Conservation (phyloP, 805 yeast species). For the Myxozyma sirexii region DNA sequence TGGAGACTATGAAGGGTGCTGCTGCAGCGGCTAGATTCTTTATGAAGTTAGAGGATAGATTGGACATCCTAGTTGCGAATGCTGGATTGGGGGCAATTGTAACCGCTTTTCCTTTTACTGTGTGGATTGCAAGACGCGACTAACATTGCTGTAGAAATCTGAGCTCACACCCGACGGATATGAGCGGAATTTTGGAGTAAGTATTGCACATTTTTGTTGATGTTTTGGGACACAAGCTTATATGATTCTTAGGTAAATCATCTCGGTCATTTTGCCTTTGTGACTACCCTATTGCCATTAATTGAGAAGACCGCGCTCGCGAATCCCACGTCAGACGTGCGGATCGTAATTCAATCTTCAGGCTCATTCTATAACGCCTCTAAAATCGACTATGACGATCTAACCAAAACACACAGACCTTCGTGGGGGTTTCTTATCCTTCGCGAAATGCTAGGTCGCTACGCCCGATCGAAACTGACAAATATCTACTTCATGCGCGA, state of each 20-base stretch:
- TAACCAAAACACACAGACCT: conserved; percentile 9
- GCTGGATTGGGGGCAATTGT: conserved; percentile 56
- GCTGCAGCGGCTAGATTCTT: conserved; percentile 42
- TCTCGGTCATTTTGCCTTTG: conserved; percentile 33
- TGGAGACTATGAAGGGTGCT: conserved; percentile 26
- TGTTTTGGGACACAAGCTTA: not conserved
- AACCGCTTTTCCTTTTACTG: not conserved
- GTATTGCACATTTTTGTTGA: not conserved
- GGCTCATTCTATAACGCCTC: conserved; percentile 6
- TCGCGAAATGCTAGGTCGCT: conserved; percentile 19
- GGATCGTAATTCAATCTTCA: conserved; percentile 28
- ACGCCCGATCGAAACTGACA: conserved; percentile 32
- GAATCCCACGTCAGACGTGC: conserved; percentile 17
- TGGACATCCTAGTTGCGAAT: conserved; percentile 69
- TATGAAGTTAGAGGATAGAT: conserved; percentile 46
- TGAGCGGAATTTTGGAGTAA: conserved; percentile 28
- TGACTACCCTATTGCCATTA: conserved; percentile 29
- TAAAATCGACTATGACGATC: conserved; percentile 16
- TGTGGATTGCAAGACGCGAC: not conserved
- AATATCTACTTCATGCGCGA: conserved; percentile 24
- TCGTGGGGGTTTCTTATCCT: conserved; percentile 6
- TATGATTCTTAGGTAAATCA: conserved; percentile 15
- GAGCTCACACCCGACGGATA: conserved; percentile 29
- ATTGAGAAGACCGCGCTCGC: conserved; percentile 19
- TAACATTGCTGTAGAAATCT: conserved; percentile 9